A percentile compares a stretch with the other conserved stretches of the same genome.
Conservation (phyloP, 1,139 yeast genomes). For the Kodamaea suecica region DNA sequence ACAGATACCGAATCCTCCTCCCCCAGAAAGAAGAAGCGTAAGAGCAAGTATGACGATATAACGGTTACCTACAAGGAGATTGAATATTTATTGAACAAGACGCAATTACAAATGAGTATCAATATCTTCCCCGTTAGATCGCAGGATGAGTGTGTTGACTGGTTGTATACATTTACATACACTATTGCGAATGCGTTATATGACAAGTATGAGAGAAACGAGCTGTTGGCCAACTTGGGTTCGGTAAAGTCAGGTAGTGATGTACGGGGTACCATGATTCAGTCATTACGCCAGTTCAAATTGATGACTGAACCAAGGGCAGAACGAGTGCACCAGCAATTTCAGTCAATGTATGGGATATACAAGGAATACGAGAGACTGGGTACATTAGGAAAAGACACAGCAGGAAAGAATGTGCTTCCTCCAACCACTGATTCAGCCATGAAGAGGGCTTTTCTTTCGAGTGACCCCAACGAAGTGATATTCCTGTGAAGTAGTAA, state of each 20-base stretch:
- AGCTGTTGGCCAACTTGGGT: constrained; percentile 52
- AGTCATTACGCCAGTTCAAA: constrained; percentile 53
- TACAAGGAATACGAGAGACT: constrained; percentile 25
- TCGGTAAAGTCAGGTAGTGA: constrained; percentile 54
- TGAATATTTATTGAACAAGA: constrained; percentile 24
- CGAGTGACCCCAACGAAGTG: constrained; percentile 50
- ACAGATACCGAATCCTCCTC: constrained; percentile 9
- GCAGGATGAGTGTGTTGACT: constrained; percentile 45
- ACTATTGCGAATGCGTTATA: constrained; percentile 52
- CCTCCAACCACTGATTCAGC: constrained; percentile 43
- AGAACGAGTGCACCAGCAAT: constrained; percentile 33
- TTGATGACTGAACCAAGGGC: constrained; percentile 49
- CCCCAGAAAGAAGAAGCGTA: constrained; percentile 5
- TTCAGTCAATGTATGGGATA: constrained; percentile 37
- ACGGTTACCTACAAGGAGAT: constrained; percentile 40
- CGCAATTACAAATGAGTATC: constrained; percentile 33
- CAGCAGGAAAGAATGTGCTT: constrained; percentile 34
- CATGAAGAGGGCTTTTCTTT: constrained; percentile 44
- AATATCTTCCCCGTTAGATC: constrained; percentile 50
- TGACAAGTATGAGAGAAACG: constrained; percentile 55
- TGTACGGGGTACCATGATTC: constrained; percentile 42
- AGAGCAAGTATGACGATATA: constrained; percentile 6
- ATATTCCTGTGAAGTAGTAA: constrained; percentile 15
- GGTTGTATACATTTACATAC: constrained; percentile 57
- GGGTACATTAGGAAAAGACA: constrained; percentile 33